Percentiles rank a stretch among this genome's conserved stretches.
phyloP scores from a whole-genome alignment of 2,329 filamentous ascomycete species.

The Paraphoma chrysanthemicola region DNA sequence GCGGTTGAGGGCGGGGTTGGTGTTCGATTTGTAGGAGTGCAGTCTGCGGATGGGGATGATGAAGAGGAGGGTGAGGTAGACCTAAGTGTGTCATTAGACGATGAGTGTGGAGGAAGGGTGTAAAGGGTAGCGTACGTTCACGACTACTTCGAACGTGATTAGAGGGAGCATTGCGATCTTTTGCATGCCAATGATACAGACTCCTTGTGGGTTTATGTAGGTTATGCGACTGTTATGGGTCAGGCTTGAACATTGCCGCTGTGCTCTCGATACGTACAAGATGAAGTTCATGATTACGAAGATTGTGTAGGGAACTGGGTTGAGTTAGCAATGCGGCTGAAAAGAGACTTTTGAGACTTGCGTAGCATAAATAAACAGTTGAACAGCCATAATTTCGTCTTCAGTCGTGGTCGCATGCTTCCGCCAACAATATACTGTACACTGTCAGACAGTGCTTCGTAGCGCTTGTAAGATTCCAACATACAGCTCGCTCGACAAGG shows the following conservation, averaged over 20 bases:
- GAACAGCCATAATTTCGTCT: conserved; percentile 66
- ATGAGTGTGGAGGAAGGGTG: background rate
- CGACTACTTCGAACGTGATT: conserved; percentile 65
- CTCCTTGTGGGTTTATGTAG: conserved; percentile 58
- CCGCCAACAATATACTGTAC: conserved; percentile 64
- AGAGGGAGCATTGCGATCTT: conserved; percentile 66
- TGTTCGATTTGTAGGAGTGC: conserved; percentile 61
- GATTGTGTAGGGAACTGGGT: conserved; percentile 36
- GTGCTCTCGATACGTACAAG: conserved; percentile 54
- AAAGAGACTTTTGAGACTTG: conserved; percentile 26
- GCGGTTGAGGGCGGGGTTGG: conserved; percentile 55
- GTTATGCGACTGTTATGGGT: conserved; percentile 59
- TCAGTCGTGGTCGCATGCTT: conserved; percentile 58
- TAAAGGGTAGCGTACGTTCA: conserved; percentile 55
- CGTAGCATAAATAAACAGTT: conserved; percentile 66
- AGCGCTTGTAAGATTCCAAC: background rate
- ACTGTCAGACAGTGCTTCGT: background rate
- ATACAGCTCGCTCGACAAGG: conserved; percentile 68
- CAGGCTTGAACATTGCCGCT: background rate
- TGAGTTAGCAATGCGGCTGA: background rate
- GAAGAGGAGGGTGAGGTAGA: conserved; percentile 70
- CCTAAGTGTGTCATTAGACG: conserved; percentile 27
- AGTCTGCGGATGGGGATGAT: conserved; percentile 64
- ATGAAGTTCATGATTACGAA: conserved; percentile 67
- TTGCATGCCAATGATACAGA: conserved; percentile 69